A percentile compares a stretch with the other conserved stretches of the same genome.
Conservation (phyloP, 495 filamentous ascomycete species). For the Oleoguttula mirabilis region DNA sequence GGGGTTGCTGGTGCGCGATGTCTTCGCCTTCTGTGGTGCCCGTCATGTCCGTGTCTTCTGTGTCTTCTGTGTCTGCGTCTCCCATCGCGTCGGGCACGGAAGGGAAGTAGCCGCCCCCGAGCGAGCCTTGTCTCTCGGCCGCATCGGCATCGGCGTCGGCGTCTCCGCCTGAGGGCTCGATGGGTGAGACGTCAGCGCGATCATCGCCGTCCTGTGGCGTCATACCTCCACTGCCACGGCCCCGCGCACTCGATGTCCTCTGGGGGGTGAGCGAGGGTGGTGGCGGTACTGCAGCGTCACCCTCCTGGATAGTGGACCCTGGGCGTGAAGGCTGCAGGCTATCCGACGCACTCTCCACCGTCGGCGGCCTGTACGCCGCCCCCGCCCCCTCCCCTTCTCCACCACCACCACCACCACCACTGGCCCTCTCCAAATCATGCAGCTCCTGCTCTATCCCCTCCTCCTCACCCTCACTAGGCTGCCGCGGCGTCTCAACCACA, state of each 20-base stretch:
- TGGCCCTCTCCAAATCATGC: constrained; percentile 43
- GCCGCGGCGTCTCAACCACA: constrained; percentile 33
- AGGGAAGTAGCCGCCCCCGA: constrained; percentile 45
- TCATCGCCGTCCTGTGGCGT: neutral
- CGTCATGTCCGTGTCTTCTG: constrained; percentile 11
- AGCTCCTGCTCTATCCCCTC: constrained; percentile 54
- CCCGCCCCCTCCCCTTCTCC: neutral
- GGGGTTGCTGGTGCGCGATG: constrained; percentile 9
- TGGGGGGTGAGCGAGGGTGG: neutral
- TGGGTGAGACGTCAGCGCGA: constrained; percentile 29
- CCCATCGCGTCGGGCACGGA: constrained; percentile 29
- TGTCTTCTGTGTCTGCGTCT: neutral
- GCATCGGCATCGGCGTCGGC: constrained; percentile 13
- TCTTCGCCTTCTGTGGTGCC: neutral
- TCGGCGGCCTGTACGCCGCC: constrained; percentile 2
- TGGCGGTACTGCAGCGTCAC: constrained; percentile 14
- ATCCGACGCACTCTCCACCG: constrained; percentile 2
- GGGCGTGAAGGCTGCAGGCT: constrained; percentile 1
- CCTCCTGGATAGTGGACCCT: neutral
- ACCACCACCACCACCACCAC: neutral
- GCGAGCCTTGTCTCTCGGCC: constrained; percentile 28
- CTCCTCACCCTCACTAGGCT: constrained; percentile 36
- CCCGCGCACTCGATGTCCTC: neutral
- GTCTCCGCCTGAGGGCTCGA: too few species aligned
- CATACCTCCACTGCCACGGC: too few species aligned